Conservation (phyloP, 176 grass and related monocot genomes). For the Paspalum vaginatum region DNA sequence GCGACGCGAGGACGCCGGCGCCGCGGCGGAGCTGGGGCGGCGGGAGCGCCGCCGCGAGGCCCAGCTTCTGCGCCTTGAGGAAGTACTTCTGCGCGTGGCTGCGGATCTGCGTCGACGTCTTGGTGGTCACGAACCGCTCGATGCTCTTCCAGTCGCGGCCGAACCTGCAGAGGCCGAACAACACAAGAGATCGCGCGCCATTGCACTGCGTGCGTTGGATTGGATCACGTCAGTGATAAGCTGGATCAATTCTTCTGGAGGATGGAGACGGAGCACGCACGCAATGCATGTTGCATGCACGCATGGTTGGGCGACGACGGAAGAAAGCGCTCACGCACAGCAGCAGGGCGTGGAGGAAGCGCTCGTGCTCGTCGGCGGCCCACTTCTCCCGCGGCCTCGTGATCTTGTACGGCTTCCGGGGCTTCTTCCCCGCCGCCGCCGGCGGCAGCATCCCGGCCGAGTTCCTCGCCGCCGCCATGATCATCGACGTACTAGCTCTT, state of each 20-base stretch:
- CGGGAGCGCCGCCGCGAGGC: constrained; percentile 47
- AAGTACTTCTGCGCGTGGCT: constrained; percentile 89
- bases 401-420: constrained; percentile 69
- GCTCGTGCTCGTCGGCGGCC: constrained; percentile 66
- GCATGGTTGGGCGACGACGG: too few species aligned
- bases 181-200: too few species aligned
- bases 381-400: constrained; percentile 67
- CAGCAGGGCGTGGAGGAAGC: constrained; percentile 66
- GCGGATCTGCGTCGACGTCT: constrained; percentile 69
- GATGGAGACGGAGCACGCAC: too few species aligned
- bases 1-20: constrained; percentile 1
- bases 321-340: constrained; percentile 37
- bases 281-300: too few species aligned
- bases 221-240: too few species aligned
- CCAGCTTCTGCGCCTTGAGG: constrained; percentile 63
- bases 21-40: constrained; percentile 48
- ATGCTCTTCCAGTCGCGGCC: constrained; percentile 87
- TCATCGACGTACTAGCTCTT: background rate
- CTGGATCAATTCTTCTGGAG: background rate
- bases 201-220: too few species aligned
- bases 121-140: constrained; percentile 69
- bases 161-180: constrained; percentile 51
- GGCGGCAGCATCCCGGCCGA: background rate
- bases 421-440: constrained; percentile 41
- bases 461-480: background rate